Conservation (phyloP, 2,329 filamentous ascomycete genomes). For the Ophiostoma angusticollis region DNA sequence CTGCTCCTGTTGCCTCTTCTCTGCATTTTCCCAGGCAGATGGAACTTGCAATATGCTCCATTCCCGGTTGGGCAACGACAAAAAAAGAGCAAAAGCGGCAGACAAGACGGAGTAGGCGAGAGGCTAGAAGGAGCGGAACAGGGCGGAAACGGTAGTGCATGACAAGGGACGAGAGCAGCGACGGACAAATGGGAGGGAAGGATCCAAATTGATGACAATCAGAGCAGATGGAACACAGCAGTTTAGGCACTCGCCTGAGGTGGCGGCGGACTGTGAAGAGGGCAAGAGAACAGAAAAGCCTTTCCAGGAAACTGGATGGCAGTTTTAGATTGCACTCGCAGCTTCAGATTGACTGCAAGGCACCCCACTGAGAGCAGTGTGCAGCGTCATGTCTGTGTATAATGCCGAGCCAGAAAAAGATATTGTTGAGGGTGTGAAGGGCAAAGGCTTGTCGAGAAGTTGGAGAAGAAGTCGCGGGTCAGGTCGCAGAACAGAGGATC, state of each 20-base stretch:
- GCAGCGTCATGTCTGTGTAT: conserved; percentile 3
- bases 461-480: no score
- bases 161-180: neutral
- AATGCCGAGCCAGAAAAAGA: no score
- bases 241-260: conserved; percentile 4
- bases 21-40: conserved; percentile 10
- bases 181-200: neutral
- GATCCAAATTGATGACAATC: neutral
- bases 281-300: no score
- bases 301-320: conserved; percentile 11
- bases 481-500: no score
- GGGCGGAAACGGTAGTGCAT: conserved; percentile 2
- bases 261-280: no score
- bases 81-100: neutral
- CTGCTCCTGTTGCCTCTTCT: neutral
- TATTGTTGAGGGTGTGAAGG: no score
- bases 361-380: neutral
- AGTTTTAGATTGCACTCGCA: conserved; percentile 2
- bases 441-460: no score
- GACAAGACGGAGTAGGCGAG: neutral
- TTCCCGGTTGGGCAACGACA: conserved; percentile 8
- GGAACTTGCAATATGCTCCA: conserved; percentile 8
- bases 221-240: neutral
- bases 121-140: conserved; percentile 1
- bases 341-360: conserved; percentile 3